Evolutionary conservation across 768 basidiomycete species (phyloP).

Genomic region (Kondoa malvinella): DNA sequence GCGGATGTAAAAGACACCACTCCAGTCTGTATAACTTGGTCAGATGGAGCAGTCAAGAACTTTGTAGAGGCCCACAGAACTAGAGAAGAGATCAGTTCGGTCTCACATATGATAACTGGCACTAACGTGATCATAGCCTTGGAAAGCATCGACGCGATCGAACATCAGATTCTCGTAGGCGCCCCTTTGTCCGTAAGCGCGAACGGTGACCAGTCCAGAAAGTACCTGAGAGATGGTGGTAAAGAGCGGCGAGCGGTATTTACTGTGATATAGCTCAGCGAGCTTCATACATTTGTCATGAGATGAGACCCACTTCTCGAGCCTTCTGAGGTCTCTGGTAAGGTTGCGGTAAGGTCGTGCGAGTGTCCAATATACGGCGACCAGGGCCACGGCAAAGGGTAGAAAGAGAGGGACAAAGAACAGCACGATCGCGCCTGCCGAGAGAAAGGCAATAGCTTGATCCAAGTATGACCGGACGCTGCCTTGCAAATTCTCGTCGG

Average conservation of each 20-base stretch:
- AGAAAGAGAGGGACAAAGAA: background rate
- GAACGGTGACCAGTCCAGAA: background rate
- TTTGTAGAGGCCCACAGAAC: background rate
- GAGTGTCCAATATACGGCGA: background rate
- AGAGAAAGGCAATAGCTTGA: background rate
- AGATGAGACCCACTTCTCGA: background rate
- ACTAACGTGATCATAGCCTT: slow-evolving; percentile 4
- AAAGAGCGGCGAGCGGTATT: slow-evolving; percentile 4
- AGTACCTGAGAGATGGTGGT: background rate
- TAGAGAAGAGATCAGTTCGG: background rate
- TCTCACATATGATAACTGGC: background rate
- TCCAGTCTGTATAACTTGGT: too few species aligned
- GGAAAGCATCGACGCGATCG: background rate
- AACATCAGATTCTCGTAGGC: background rate
- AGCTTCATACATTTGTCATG: background rate
- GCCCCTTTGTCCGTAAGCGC: background rate
- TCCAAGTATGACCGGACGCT: background rate
- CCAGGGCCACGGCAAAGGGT: background rate
- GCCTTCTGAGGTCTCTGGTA: background rate
- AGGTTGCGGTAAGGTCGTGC: background rate
- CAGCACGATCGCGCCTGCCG: background rate
- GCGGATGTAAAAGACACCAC: too few species aligned
- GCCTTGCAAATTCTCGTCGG: slow-evolving; percentile 1
- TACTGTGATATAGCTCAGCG: background rate
- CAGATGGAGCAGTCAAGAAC: too few species aligned